Percentiles rank a stretch among this genome's conserved stretches.
Conservation (phyloP, 768 basidiomycete species). For the Collybia nuda region DNA sequence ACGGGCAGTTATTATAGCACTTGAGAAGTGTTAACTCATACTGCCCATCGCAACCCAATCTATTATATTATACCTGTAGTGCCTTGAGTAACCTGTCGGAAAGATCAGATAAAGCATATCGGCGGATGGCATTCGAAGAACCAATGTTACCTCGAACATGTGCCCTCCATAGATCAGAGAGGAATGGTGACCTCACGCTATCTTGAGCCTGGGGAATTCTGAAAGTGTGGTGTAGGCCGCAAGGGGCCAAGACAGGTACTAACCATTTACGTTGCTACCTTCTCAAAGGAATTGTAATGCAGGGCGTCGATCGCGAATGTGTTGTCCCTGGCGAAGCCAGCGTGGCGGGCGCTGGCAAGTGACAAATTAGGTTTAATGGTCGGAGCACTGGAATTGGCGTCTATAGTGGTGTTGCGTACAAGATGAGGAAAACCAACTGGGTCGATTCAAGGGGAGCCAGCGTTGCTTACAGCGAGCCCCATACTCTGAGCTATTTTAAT, state of each 20-base stretch:
- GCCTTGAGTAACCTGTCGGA: no score
- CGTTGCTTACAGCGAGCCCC: constrained; percentile 2
- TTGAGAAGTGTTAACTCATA: no score
- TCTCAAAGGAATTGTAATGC: constrained; percentile 28
- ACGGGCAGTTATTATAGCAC: no score
- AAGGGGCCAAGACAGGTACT: no score
- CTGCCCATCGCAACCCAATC: no score
- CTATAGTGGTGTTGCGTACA: constrained; percentile 5
- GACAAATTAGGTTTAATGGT: constrained; percentile 41
- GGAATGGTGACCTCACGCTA: constrained; percentile 14
- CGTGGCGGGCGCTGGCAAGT: constrained; percentile 36
- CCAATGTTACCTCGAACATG: no score
- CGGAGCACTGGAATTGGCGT: no score
- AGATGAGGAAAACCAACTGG: constrained; percentile 11
- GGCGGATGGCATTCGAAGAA: no score
- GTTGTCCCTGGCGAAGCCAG: constrained; percentile 29
- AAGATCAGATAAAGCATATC: no score
- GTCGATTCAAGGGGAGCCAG: constrained; percentile 9
- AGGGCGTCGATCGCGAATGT: constrained; percentile 24
- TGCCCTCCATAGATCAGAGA: no score
- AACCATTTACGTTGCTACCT: constrained; percentile 24
- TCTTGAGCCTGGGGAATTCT: constrained; percentile 9
- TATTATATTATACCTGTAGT: no score
- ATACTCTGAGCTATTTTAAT: constrained; percentile 6
- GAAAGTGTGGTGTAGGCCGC: no score